Percentiles rank a stretch among this genome's conserved stretches.
Conservation (phyloP, 768 basidiomycete species). For the Goffeauzyma gilvescens region DNA sequence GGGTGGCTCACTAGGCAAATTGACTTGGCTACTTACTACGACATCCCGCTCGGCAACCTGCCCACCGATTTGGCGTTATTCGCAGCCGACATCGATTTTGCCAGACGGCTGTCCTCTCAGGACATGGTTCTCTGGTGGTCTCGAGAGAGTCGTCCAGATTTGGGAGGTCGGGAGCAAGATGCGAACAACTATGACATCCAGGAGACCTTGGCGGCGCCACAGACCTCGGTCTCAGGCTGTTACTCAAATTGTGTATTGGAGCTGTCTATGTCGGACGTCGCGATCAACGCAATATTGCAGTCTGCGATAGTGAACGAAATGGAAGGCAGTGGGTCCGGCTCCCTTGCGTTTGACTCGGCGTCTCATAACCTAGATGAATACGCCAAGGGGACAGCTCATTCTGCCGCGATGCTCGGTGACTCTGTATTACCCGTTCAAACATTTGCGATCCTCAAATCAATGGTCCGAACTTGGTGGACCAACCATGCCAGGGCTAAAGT, state of each 20-base stretch:
- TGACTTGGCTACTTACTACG: constrained; percentile 70
- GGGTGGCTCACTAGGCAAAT: constrained; percentile 61
- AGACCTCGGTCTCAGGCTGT: constrained; percentile 64
- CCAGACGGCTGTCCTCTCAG: constrained; percentile 64
- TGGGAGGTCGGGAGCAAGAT: constrained; percentile 85
- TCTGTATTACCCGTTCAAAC: constrained; percentile 70
- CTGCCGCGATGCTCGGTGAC: constrained; percentile 70
- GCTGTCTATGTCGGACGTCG: constrained; percentile 71
- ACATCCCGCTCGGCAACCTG: constrained; percentile 79
- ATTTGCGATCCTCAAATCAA: constrained; percentile 62
- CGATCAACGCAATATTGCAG: constrained; percentile 82
- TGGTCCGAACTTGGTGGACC: constrained; percentile 79
- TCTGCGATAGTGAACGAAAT: constrained; percentile 90
- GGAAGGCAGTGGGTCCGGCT: constrained; percentile 71
- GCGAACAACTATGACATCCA: constrained; percentile 43
- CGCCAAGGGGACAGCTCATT: constrained; percentile 45
- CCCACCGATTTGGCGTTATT: constrained; percentile 77
- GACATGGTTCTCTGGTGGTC: constrained; percentile 98
- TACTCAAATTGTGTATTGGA: constrained; percentile 88
- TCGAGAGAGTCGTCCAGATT: constrained; percentile 62
- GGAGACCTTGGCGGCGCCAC: constrained; percentile 58
- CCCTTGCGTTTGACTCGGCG: constrained; percentile 81
- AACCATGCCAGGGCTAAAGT: constrained; percentile 51
- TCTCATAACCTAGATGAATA: constrained; percentile 83
- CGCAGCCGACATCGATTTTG: constrained; percentile 75